Base-by-base conservation (phyloP, 495 filamentous ascomycete genomes). In the Rusavskia elegans region DNA sequence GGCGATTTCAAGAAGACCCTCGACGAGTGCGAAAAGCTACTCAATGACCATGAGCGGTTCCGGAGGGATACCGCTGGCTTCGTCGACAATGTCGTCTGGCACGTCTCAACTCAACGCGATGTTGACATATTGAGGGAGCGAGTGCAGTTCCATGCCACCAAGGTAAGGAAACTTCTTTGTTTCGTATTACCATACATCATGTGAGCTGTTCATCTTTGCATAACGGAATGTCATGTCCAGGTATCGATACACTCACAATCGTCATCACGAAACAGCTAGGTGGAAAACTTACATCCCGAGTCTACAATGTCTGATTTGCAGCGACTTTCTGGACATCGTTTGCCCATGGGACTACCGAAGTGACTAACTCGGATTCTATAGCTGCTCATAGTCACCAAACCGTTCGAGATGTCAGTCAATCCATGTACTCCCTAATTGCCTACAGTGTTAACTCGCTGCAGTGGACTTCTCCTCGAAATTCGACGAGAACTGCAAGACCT, bases 1-100 rank as follows among this genome's bases (percentile, higher is more conserved):
- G 59, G 59, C 5, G 57, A 61, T 46, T 61, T 59, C 46, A 36
- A 32, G 0, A 39, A 44, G 25, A 61, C 59, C 7, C 25, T 59
- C 9, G 17, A 51, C 7, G 54, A 61, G 2, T 61, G 57, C 25
- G 46, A 61, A 30, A 41, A 7, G 2, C 37, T 61, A 2, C 20
- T 61, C 13, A 19, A 39, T 5, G 41, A 57, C 20, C 23, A 55
- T 49, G 25, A 39, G 1, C 38, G 36, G 39, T 53, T 61, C 5
- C 51, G 52, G 16, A 19, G 42, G 25, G 25, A 40, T 38, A 17
- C 29, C 20, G 36, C 57, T 2, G 41, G 23, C 13, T 59, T 59
- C 23, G 36, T 53, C n/a, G 59, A 59, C 17, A 61, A 61, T 29
- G 25, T 61, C 19, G 27, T 17, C 8, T 61, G 59, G 59, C 45